Conservation (phyloP, 768 basidiomycete species). For the Austroboletus eburneus region DNA sequence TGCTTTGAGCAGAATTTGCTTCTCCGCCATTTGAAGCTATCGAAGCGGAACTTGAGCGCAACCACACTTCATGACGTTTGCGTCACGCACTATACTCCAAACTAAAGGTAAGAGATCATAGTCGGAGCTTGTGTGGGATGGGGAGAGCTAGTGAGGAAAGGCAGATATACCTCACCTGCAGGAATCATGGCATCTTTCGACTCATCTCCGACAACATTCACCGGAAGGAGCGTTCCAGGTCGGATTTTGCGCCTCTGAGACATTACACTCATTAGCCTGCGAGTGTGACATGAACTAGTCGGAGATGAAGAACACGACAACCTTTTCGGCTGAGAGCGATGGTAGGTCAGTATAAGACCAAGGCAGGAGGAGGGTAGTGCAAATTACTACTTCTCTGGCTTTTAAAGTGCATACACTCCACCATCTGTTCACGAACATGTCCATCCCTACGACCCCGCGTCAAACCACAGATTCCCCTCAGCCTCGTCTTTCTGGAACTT, state of each 20-base stretch:
- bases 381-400: not conserved
- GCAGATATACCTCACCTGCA: slow-evolving; percentile 18
- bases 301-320: not conserved
- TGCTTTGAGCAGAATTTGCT: slow-evolving; percentile 23
- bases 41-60: not conserved
- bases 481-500: not conserved
- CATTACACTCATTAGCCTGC: slow-evolving; percentile 2
- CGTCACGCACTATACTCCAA: not conserved
- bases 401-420: slow-evolving; percentile 2
- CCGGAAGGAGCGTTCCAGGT: not conserved
- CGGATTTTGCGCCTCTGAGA: not conserved
- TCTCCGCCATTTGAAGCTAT: slow-evolving; percentile 12
- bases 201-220: slow-evolving; percentile 9
- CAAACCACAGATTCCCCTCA: not conserved
- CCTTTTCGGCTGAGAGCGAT: not conserved
- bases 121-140: not conserved
- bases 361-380: slow-evolving; percentile 3
- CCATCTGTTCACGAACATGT: slow-evolving; percentile 10
- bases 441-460: slow-evolving; percentile 2
- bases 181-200: not conserved
- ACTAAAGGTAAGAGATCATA: slow-evolving; percentile 8
- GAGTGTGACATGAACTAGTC: not conserved
- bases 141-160: slow-evolving; percentile 1
- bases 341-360: slow-evolving; percentile 18
- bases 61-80: not conserved